These are phyloP conservation scores for Pterocarpus macrocarpus DNA, from an alignment of 306 rosid species.

Conservation along the genomic window DNA sequence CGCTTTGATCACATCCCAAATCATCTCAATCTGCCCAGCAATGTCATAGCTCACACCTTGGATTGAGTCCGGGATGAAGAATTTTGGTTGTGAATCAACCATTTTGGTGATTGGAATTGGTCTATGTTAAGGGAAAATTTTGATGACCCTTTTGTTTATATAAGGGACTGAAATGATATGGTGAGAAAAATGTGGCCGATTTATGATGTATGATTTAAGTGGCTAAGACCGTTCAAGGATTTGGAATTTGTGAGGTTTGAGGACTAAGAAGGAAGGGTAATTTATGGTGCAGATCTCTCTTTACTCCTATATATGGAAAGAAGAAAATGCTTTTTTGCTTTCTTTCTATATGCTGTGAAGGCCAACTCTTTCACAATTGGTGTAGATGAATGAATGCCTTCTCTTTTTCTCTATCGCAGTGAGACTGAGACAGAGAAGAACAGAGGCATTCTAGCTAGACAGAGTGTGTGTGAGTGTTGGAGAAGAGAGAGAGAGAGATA, in stretches of 20 bases:
- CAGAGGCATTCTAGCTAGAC: constrained; percentile 43
- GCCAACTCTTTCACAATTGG: constrained; percentile 34
- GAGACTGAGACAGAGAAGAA: constrained; percentile 54
- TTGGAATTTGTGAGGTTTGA: not conserved
- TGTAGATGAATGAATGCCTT: constrained; percentile 46
- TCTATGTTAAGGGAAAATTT: not conserved
- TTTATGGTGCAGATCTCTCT: constrained; percentile 38
- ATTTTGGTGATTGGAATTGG: constrained; percentile 44
- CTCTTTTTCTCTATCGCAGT: constrained; percentile 37
- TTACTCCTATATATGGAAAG: constrained; percentile 31
- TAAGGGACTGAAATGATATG: constrained; percentile 21
- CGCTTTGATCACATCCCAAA: constrained; percentile 87
- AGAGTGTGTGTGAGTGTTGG: constrained; percentile 28
- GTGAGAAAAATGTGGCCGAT: not conserved
- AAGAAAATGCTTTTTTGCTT: not conserved
- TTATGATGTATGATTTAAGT: too few species aligned
- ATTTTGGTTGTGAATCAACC: constrained; percentile 65
- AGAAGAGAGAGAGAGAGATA: constrained; percentile 5
- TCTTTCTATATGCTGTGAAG: not conserved
- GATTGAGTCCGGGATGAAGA: constrained; percentile 70
- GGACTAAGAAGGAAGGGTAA: not conserved
- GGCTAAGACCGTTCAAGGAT: too few species aligned
- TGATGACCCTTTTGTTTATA: not conserved
- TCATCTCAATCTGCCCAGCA: constrained; percentile 64
- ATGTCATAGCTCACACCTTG: constrained; percentile 69